These are phyloP conservation scores for Lactifluus echinatus DNA, from an alignment of 768 basidiomycete genomes.

Conservation along the genomic window DNA sequence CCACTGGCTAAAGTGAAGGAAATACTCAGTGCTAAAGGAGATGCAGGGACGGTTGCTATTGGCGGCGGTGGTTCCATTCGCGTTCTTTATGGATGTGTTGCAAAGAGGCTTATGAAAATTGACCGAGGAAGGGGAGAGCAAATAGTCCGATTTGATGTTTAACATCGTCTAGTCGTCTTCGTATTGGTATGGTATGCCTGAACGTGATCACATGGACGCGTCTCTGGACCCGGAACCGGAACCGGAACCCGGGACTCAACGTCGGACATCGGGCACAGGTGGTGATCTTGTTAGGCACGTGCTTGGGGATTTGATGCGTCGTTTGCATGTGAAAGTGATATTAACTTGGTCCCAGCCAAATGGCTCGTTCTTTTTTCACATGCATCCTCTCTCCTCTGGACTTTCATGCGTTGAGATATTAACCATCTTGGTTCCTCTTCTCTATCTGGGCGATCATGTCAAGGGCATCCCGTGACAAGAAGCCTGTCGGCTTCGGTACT, in stretches of 20 bases:
- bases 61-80: conserved; percentile 37
- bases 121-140: conserved; percentile 71
- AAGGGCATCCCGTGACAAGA: conserved; percentile 40
- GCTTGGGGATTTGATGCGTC: too few species aligned
- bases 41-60: conserved; percentile 25
- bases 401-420: too few species aligned
- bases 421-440: background rate
- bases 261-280: too few species aligned
- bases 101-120: conserved; percentile 68
- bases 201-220: too few species aligned
- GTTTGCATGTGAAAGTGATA: too few species aligned
- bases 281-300: too few species aligned
- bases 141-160: conserved; percentile 62
- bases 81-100: conserved; percentile 71
- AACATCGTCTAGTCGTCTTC: background rate
- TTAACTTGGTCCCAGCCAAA: too few species aligned
- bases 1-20: conserved; percentile 57
- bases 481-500: conserved; percentile 74
- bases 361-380: too few species aligned
- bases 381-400: too few species aligned
- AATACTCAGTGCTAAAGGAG: conserved; percentile 37
- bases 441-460: conserved; percentile 1
- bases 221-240: too few species aligned
- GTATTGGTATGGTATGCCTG: too few species aligned
- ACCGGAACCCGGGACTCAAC: too few species aligned